These are phyloP conservation scores for Trichosporon sp. DNA, from an alignment of 1,284 basidiomycete species.

Conservation along the genomic window DNA sequence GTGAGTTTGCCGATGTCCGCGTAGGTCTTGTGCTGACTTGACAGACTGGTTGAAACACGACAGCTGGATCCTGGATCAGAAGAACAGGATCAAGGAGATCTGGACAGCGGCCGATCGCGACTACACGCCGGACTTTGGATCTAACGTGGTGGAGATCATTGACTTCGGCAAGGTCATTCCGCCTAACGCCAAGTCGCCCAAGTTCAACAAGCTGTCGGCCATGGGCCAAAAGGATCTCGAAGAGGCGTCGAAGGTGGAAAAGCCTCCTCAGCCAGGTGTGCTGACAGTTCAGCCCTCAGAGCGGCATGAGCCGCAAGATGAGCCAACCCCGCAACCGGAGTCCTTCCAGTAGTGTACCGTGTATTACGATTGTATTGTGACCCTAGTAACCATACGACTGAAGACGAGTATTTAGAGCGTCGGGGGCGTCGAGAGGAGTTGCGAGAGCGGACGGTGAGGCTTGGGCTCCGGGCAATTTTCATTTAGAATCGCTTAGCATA, in stretches of 20 bases:
- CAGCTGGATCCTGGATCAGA: constrained; percentile 45
- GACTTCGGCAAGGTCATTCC: constrained; percentile 31
- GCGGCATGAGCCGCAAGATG: neutral
- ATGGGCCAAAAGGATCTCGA: neutral
- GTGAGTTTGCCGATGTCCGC: constrained; percentile 31
- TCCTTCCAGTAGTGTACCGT: neutral
- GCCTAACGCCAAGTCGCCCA: neutral
- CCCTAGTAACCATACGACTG: neutral
- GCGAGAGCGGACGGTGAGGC: neutral
- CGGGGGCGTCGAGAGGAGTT: neutral
- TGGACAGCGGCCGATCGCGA: constrained; percentile 40
- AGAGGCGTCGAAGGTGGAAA: neutral
- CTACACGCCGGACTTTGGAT: constrained; percentile 39
- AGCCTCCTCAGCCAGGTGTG: neutral
- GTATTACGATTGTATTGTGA: constrained; percentile 4
- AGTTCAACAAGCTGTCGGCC: neutral
- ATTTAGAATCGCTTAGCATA: constrained; percentile 5
- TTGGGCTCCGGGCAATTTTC: neutral
- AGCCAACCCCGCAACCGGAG: neutral
- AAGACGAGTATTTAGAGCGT: neutral
- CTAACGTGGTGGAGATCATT: constrained; percentile 33
- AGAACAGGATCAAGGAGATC: constrained; percentile 30
- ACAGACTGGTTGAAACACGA: constrained; percentile 48
- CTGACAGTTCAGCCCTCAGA: neutral
- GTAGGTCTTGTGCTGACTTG: neutral